Conservation (phyloP, 2,329 filamentous ascomycete species). For the Phaeophleospora eucalypticola region DNA sequence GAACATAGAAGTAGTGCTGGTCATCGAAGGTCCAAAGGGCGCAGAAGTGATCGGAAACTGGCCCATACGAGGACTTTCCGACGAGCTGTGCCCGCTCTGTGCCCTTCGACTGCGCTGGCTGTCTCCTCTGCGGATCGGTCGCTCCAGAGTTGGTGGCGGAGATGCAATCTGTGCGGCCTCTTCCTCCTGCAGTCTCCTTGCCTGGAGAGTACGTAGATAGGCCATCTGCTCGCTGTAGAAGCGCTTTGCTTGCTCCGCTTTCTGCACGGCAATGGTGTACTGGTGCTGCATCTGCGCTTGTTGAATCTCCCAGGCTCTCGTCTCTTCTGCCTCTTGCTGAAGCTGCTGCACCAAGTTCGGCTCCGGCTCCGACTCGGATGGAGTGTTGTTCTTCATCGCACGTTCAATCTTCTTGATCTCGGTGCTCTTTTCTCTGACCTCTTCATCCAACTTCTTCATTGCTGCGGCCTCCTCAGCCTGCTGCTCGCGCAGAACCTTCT, state of each 20-base stretch:
- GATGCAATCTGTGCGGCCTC: slow-evolving; percentile 21
- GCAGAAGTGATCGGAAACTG: slow-evolving; percentile 24
- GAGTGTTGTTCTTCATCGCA: slow-evolving; percentile 55
- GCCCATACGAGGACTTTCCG: slow-evolving; percentile 27
- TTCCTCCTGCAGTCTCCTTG: slow-evolving; percentile 30
- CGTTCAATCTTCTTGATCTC: slow-evolving; percentile 70
- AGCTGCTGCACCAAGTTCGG: slow-evolving; percentile 32
- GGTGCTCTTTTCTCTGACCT: slow-evolving; percentile 66
- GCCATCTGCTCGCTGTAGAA: slow-evolving; percentile 44
- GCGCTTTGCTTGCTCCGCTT: slow-evolving; percentile 31
- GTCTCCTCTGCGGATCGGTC: slow-evolving; percentile 31
- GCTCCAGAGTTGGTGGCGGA: slow-evolving; percentile 23
- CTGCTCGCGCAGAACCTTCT: slow-evolving; percentile 39
- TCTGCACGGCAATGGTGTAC: slow-evolving; percentile 29
- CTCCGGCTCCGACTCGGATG: slow-evolving; percentile 22
- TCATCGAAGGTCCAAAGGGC: slow-evolving; percentile 38
- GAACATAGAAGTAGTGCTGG: slow-evolving; percentile 52
- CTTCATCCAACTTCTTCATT: slow-evolving; percentile 64
- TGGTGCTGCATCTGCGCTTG: slow-evolving; percentile 28
- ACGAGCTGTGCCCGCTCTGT: slow-evolving; percentile 30
- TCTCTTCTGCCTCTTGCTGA: slow-evolving; percentile 39
- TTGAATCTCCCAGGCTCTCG: slow-evolving; percentile 36
- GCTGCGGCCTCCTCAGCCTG: slow-evolving; percentile 40
- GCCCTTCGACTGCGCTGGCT: slow-evolving; percentile 40
- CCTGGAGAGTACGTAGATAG: slow-evolving; percentile 27